Percentiles rank a stretch among this genome's conserved stretches.
These are phyloP conservation scores for Suhomyces bokatorum DNA, from an alignment of 1,139 yeast genomes.

Conservation along the genomic window DNA sequence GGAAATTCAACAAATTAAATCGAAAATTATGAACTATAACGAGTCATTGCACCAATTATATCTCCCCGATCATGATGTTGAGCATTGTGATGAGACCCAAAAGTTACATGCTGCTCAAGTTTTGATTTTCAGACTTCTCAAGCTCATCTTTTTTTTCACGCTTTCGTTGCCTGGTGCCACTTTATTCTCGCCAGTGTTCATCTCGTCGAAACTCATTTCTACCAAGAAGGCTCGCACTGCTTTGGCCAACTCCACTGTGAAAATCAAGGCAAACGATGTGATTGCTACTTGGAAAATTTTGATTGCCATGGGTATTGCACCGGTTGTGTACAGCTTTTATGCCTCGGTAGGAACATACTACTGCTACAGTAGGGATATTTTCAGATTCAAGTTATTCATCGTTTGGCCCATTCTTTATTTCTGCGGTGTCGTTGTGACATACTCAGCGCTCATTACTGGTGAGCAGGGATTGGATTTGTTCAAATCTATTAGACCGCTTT, in stretches of 20 bases:
- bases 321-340: slow-evolving; percentile 77
- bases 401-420: slow-evolving; percentile 53
- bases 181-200: slow-evolving; percentile 48
- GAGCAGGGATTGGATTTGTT: slow-evolving; percentile 90
- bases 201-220: slow-evolving; percentile 37
- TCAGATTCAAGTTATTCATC: slow-evolving; percentile 23
- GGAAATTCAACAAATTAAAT: slow-evolving; percentile 35
- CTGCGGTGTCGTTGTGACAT: slow-evolving; percentile 70
- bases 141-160: slow-evolving; percentile 35
- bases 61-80: slow-evolving; percentile 49
- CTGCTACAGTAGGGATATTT: slow-evolving; percentile 30
- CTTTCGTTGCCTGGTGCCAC: slow-evolving; percentile 45
- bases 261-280: slow-evolving; percentile 48
- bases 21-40: slow-evolving; percentile 39
- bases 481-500: slow-evolving; percentile 80
- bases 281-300: slow-evolving; percentile 75
- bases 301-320: slow-evolving; percentile 87
- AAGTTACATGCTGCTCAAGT: slow-evolving; percentile 28
- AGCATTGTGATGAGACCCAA: slow-evolving; percentile 31
- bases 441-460: slow-evolving; percentile 85
- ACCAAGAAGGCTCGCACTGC: slow-evolving; percentile 42
- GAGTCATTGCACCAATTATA: slow-evolving; percentile 35
- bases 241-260: slow-evolving; percentile 43
- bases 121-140: slow-evolving; percentile 31
- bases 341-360: slow-evolving; percentile 65